These are phyloP conservation scores for Ophiocordyceps camponoti-floridani DNA, from an alignment of 2,329 filamentous ascomycete species.

Conservation along the genomic window DNA sequence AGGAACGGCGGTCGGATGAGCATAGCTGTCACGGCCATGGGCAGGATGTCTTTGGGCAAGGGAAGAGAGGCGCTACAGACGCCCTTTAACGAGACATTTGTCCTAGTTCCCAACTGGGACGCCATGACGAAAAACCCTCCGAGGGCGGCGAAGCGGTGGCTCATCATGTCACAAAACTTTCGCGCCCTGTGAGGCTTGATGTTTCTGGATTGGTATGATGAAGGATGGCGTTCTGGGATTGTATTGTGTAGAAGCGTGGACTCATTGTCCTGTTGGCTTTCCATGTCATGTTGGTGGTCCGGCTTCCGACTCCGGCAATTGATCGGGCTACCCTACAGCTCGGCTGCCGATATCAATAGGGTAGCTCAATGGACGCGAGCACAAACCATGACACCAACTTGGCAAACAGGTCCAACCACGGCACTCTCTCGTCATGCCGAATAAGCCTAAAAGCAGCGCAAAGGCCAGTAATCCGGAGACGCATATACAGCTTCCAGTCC, in stretches of 20 bases:
- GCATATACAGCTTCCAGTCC: neutral
- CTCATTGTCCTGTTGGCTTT: too few species aligned
- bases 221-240: neutral
- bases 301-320: neutral
- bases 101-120: conserved; percentile 63
- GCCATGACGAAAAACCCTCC: conserved; percentile 32
- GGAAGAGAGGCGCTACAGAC: conserved; percentile 43
- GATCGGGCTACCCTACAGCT: too few species aligned
- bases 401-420: neutral
- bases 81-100: conserved; percentile 64
- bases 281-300: neutral
- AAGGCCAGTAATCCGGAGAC: conserved; percentile 5
- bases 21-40: conserved; percentile 56
- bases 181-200: conserved; percentile 25
- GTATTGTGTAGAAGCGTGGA: too few species aligned
- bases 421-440: conserved; percentile 6
- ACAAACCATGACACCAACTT: neutral
- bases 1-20: conserved; percentile 42
- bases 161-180: conserved; percentile 59
- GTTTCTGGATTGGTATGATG: neutral
- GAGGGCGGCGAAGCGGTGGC: conserved; percentile 37
- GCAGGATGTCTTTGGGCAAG: conserved; percentile 51
- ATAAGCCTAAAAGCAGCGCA: conserved; percentile 7
- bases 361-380: neutral
- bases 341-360: neutral